Conservation (phyloP, 805 yeast species). For the Blastobotrys peoriensis region DNA sequence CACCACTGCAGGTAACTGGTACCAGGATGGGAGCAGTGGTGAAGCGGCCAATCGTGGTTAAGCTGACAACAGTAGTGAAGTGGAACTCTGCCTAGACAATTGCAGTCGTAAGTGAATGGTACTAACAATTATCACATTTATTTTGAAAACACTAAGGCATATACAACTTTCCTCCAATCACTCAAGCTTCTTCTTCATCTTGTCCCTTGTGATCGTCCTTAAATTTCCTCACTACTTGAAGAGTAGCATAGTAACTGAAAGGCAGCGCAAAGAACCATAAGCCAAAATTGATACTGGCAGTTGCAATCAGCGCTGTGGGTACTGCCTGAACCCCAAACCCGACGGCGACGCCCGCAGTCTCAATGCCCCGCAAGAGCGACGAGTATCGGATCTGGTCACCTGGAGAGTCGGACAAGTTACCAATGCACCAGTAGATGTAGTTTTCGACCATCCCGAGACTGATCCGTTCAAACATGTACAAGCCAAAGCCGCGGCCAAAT, state of each 20-base stretch:
- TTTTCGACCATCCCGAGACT: neutral
- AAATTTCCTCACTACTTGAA: neutral
- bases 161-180: too few species aligned
- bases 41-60: too few species aligned
- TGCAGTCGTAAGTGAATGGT: too few species aligned
- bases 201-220: neutral
- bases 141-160: too few species aligned
- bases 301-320: neutral
- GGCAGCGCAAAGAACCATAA: neutral
- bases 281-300: neutral
- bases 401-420: neutral
- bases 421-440: neutral
- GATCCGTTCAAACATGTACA: neutral
- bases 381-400: neutral
- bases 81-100: too few species aligned
- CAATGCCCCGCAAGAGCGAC: neutral
- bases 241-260: neutral
- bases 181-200: too few species aligned
- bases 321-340: neutral
- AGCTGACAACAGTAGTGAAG: too few species aligned
- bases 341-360: neutral
- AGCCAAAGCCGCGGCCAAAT: neutral
- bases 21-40: too few species aligned
- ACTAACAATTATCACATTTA: too few species aligned
- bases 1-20: too few species aligned